A percentile compares a stretch with the other conserved stretches of the same genome.
Evolutionary conservation across 371 early-diverging fungal species (phyloP).

Genomic region (Chytridiales sp.): DNA sequence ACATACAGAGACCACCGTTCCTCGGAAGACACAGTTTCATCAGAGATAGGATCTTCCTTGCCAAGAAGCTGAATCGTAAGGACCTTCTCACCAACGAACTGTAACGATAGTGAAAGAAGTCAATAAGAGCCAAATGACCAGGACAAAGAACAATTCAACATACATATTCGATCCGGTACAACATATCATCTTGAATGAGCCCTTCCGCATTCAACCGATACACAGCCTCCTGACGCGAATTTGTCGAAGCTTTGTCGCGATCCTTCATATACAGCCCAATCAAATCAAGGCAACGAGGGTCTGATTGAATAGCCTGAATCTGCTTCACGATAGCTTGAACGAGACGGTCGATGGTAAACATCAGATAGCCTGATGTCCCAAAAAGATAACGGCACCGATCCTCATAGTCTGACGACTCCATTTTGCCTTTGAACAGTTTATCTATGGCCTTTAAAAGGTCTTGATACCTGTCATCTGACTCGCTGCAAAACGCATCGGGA

Average conservation of each 20-base stretch:
- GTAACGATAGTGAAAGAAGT: slow-evolving; percentile 8
- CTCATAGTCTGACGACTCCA: slow-evolving; percentile 87
- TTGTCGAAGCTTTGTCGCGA: slow-evolving; percentile 51
- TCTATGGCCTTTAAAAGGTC: slow-evolving; percentile 74
- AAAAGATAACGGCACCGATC: slow-evolving; percentile 85
- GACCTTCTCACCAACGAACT: slow-evolving; percentile 42
- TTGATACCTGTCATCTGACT: slow-evolving; percentile 62
- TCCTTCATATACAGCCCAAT: slow-evolving; percentile 62
- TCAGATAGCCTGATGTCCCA: slow-evolving; percentile 79
- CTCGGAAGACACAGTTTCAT: slow-evolving; percentile 69
- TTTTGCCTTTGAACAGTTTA: slow-evolving; percentile 75
- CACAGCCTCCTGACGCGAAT: slow-evolving; percentile 68
- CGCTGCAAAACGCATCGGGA: slow-evolving; percentile 33
- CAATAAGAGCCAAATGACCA: slow-evolving; percentile 7
- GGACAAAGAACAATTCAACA: slow-evolving; percentile 32
- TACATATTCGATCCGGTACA: slow-evolving; percentile 84
- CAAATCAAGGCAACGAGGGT: slow-evolving; percentile 58
- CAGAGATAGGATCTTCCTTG: slow-evolving; percentile 78
- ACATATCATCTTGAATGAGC: slow-evolving; percentile 74
- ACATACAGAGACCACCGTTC: slow-evolving; percentile 92
- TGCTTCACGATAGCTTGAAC: slow-evolving; percentile 77
- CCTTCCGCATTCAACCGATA: slow-evolving; percentile 83
- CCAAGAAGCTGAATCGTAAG: slow-evolving; percentile 83
- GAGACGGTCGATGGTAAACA: slow-evolving; percentile 87
- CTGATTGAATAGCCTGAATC: slow-evolving; percentile 59